A percentile compares a stretch with the other conserved stretches of the same genome.
phyloP scores from a whole-genome alignment of 306 rosid genomes.

The Begonia loranthoides region DNA sequence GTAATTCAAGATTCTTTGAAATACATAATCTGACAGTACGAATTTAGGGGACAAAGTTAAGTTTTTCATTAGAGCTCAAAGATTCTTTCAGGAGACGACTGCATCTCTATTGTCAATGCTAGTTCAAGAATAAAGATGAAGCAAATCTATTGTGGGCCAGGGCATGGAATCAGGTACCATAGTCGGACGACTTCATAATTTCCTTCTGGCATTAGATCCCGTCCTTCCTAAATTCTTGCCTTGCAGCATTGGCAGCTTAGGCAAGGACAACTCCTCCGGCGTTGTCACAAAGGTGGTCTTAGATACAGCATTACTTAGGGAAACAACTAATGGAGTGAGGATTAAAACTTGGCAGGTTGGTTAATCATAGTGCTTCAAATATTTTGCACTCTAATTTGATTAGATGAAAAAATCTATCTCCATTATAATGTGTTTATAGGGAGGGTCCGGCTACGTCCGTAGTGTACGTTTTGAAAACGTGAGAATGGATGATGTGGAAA shows the following conservation, averaged over 20 bases:
- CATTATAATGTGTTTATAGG: constrained; percentile 27
- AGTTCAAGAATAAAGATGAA: constrained; percentile 91
- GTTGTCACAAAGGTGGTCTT: constrained; percentile 70
- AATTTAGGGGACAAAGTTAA: no score
- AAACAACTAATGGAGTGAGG: constrained; percentile 79
- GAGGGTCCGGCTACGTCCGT: constrained; percentile 90
- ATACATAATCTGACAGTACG: no score
- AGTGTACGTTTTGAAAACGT: constrained; percentile 80
- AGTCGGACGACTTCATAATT: background rate
- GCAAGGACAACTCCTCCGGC: constrained; percentile 80
- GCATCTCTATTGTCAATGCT: constrained; percentile 88
- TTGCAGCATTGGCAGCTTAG: constrained; percentile 92
- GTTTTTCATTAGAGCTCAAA: no score
- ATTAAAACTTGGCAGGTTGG: constrained; percentile 97
- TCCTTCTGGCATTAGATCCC: background rate
- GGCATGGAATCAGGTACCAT: constrained; percentile 90
- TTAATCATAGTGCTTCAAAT: background rate
- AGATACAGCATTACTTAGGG: constrained; percentile 72
- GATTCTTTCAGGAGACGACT: constrained; percentile 71
- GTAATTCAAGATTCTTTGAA: no score
- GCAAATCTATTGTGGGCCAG: constrained; percentile 83
- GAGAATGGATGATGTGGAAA: constrained; percentile 60
- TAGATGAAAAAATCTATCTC: background rate
- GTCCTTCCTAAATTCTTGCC: background rate
- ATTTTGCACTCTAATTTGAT: no score